Evolutionary conservation across 225 moss, liverwort and hornwort species (phyloP).

Genomic region (Pseudisothecium myosuroides): DNA sequence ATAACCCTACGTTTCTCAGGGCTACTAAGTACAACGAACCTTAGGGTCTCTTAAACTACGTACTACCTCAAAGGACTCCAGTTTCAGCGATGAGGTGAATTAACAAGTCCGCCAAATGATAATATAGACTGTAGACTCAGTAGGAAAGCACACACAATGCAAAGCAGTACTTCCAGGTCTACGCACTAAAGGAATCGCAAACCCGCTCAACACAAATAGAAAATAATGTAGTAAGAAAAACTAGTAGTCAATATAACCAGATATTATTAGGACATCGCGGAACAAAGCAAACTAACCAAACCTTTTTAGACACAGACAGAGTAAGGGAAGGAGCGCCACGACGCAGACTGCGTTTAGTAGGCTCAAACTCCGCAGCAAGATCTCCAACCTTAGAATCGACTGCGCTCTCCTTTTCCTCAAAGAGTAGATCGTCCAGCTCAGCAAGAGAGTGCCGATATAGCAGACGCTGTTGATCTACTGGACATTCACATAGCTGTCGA

Average conservation of each 20-base stretch:
- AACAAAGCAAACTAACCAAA: conserved; percentile 52
- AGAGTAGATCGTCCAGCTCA: conserved; percentile 80
- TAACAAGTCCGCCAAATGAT: not conserved
- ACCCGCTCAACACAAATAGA: not conserved
- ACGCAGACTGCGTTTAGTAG: conserved; percentile 76
- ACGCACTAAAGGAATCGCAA: not conserved
- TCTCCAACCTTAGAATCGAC: conserved; percentile 69
- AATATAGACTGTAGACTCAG: not conserved
- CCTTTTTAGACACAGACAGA: conserved; percentile 78
- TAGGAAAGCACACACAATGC: not conserved
- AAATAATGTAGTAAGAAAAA: not conserved
- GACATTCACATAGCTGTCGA: conserved; percentile 87
- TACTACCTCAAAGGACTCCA: not conserved
- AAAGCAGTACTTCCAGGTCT: not conserved
- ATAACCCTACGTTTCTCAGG: not conserved
- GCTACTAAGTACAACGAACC: not conserved
- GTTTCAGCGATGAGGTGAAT: not conserved
- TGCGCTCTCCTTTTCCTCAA: conserved; percentile 26
- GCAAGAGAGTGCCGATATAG: conserved; percentile 82
- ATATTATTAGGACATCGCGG: not conserved
- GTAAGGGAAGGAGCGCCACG: conserved; percentile 57
- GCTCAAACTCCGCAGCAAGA: conserved; percentile 55
- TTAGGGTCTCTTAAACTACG: not conserved
- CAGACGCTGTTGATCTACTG: conserved; percentile 63
- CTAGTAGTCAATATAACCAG: not conserved